Evolutionary conservation across 371 early-diverging fungal genomes (phyloP), one percentile per base, ranked within the genome.

Genomic region (Capillidium heterosporum): DNA sequence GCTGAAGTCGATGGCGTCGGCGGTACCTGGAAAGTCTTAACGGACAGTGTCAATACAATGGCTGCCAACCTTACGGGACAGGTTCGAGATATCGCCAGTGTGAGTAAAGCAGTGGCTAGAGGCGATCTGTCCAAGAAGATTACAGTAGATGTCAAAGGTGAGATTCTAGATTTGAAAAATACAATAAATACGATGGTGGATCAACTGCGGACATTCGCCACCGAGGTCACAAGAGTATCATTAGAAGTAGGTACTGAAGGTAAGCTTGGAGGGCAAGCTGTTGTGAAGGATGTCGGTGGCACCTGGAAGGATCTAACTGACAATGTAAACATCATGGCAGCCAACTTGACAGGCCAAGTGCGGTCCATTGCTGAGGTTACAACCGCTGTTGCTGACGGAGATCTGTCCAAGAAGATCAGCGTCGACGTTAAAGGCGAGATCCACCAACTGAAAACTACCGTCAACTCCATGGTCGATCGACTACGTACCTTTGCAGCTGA

Each of bases 261-360:
- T 2, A 67, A 63, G 29, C 62, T 76, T 4, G 77, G 77, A 53
- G 68, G 85, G 76, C 4, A 77, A 78, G 60, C 77, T 27, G 71
- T 72, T 1, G 78, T 81, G 1, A 63, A 71, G 27, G 76, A 69
- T 28, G 79, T 80, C 0, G 78, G 67, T 48, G 84, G 84, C 13
- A 79, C 76, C 0, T 84, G 84, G 84, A 79, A 76, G 54, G 80
- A 77, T 32, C 63, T 84, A 42, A 84, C 84, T 1, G 75, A 77
- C 46, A 81, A 76, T 53, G 78, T 81, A 48, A 80, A 80, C 48
- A 66, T 44, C 61, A 78, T 80, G 81, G 81, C 81, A 0, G 57
- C 69, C 42, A 80, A 80, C 48, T 58, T 80, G 0, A 80, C 81
- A 1, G 68, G 67, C 3, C 81, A 80, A 63, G 80, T 81, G 7